Conservation (phyloP, 2,329 filamentous ascomycete species). For the Fusarium chaquense region DNA sequence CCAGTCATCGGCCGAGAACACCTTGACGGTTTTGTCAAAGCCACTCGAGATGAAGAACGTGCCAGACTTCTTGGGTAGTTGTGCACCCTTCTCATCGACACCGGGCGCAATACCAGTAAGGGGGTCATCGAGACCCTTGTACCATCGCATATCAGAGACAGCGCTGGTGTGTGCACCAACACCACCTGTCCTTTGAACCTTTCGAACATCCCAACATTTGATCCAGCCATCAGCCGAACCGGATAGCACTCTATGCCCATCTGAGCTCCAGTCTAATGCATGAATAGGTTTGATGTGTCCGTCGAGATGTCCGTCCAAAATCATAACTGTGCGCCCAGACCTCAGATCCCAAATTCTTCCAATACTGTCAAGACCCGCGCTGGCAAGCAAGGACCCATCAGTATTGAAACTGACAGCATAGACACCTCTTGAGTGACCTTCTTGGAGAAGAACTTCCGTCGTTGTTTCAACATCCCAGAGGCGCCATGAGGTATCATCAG, state of each 20-base stretch:
- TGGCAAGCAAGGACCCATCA: conserved; percentile 90
- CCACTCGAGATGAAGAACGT: conserved; percentile 92
- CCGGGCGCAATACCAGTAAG: conserved; percentile 70
- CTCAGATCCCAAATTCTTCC: conserved; percentile 95
- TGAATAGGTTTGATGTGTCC: conserved; percentile 91
- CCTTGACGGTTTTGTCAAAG: conserved; percentile 94
- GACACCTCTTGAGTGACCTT: conserved; percentile 94
- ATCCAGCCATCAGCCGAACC: conserved; percentile 95
- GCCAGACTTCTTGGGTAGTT: conserved; percentile 83
- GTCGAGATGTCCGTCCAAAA: conserved; percentile 87
- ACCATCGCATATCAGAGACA: conserved; percentile 94
- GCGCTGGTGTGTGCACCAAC: conserved; percentile 93
- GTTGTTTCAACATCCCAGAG: conserved; percentile 93
- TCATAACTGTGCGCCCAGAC: conserved; percentile 94
- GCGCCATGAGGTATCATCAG: conserved; percentile 96
- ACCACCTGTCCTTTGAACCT: conserved; percentile 83
- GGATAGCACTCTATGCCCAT: conserved; percentile 92
- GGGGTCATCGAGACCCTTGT: conserved; percentile 85
- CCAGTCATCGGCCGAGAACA: conserved; percentile 98
- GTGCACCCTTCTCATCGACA: conserved; percentile 73
- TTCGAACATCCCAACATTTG: conserved; percentile 97
- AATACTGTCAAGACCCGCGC: conserved; percentile 93
- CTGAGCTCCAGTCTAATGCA: conserved; percentile 89
- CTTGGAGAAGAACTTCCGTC: conserved; percentile 86
- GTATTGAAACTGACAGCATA: conserved; percentile 90